phyloP scores from a whole-genome alignment of 2,329 filamentous ascomycete genomes.

The Helicocarpus griseus region DNA sequence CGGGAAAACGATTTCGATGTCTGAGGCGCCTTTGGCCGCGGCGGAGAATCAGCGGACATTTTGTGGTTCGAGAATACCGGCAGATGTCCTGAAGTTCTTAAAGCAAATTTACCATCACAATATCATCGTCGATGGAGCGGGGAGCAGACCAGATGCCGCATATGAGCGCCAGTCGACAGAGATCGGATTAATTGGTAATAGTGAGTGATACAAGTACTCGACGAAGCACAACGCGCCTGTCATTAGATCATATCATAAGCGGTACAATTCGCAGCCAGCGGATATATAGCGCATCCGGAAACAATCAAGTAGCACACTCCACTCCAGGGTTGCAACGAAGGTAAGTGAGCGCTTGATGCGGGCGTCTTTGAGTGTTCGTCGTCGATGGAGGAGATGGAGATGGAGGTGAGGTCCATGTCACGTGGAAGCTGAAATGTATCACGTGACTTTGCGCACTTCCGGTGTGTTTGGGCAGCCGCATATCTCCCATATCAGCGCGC shows the following conservation, averaged over 20 bases:
- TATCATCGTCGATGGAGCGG: not conserved
- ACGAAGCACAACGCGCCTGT: not conserved
- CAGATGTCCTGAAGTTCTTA: not conserved
- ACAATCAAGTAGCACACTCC: not conserved
- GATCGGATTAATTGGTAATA: not conserved
- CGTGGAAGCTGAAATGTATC: not conserved
- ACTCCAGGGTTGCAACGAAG: not conserved
- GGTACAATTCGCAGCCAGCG: not conserved
- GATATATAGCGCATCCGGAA: not conserved
- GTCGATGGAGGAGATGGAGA: not conserved
- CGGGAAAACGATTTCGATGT: constrained; percentile 3
- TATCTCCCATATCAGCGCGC: not conserved
- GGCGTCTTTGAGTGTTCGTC: not conserved
- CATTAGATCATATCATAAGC: not conserved
- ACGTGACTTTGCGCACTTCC: not conserved
- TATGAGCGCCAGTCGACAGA: not conserved
- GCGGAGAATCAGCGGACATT: not conserved
- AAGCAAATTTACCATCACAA: not conserved
- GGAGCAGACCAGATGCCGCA: not conserved
- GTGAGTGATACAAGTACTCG: not conserved
- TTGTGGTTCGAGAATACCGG: not conserved
- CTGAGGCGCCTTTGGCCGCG: not conserved
- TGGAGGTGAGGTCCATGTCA: not conserved
- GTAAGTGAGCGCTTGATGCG: not conserved
- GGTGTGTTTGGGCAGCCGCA: not conserved